A percentile compares a stretch with the other conserved stretches of the same genome.
Conservation (phyloP, 2,329 filamentous ascomycete genomes). For the Epichloe scottii region DNA sequence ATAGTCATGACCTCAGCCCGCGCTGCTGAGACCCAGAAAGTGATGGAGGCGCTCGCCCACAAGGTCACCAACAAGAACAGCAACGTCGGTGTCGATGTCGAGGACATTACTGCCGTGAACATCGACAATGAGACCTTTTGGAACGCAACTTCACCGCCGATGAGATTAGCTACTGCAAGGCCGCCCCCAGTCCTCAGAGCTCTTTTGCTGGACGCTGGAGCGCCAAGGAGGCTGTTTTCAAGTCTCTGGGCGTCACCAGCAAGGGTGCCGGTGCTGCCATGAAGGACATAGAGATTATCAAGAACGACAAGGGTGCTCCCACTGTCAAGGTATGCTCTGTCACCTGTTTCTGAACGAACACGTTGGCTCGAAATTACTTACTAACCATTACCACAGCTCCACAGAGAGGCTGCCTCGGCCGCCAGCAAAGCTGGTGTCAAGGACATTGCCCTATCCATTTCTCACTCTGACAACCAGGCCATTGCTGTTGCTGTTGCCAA, state of each 20-base stretch:
- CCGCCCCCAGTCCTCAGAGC: slow-evolving; percentile 67
- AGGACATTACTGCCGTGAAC: slow-evolving; percentile 77
- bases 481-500: slow-evolving; percentile 85
- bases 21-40: slow-evolving; percentile 53
- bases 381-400: slow-evolving; percentile 50
- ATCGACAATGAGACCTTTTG: slow-evolving; percentile 90
- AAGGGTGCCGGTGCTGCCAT: slow-evolving; percentile 80
- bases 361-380: not conserved
- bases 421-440: slow-evolving; percentile 83
- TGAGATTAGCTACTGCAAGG: slow-evolving; percentile 79
- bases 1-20: slow-evolving; percentile 38
- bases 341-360: not conserved
- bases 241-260: slow-evolving; percentile 78
- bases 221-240: slow-evolving; percentile 98
- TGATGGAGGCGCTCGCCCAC: slow-evolving; percentile 66
- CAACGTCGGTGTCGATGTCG: slow-evolving; percentile 88
- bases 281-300: slow-evolving; percentile 88
- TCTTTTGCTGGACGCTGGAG: slow-evolving; percentile 94
- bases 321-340: slow-evolving; percentile 60
- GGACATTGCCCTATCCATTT: slow-evolving; percentile 84
- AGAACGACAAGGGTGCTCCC: slow-evolving; percentile 71
- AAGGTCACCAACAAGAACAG: slow-evolving; percentile 44
- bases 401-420: slow-evolving; percentile 69
- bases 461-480: slow-evolving; percentile 86
- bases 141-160: slow-evolving; percentile 82